Conservation (phyloP, 192 early-diverging fungal species). For the Ramicandelaber brevisporus region DNA sequence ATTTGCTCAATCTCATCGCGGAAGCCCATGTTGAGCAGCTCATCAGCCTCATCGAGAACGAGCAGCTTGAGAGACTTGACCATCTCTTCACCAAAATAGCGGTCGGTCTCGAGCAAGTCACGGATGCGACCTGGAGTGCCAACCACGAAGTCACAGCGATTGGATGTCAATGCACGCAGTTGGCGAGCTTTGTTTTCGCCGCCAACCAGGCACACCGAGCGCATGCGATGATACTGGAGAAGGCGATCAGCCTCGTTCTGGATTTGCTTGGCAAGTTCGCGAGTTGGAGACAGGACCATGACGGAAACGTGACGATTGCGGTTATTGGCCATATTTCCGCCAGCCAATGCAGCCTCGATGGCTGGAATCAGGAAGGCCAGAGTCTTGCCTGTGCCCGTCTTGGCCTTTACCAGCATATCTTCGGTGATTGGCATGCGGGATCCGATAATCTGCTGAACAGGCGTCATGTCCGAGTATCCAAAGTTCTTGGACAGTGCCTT, state of each 20-base stretch:
- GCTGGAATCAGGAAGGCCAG: slow-evolving; percentile 83
- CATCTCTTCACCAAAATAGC: slow-evolving; percentile 18
- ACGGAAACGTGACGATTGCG: slow-evolving; percentile 22
- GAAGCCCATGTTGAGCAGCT: slow-evolving; percentile 87
- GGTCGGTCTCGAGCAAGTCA: slow-evolving; percentile 31
- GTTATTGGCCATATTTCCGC: too few relatives aligned
- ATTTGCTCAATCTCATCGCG: slow-evolving; percentile 60
- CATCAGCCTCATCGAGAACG: slow-evolving; percentile 88
- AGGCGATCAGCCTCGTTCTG: slow-evolving; percentile 46
- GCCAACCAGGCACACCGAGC: slow-evolving; percentile 50
- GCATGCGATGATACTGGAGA: slow-evolving; percentile 21
- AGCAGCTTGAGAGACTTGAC: slow-evolving; percentile 23
- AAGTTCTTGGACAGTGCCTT: too few relatives aligned
- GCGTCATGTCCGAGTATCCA: too few relatives aligned
- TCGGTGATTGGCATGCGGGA: slow-evolving; percentile 30
- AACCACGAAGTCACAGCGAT: slow-evolving; percentile 62
- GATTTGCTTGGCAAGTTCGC: slow-evolving; percentile 76
- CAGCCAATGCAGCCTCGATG: slow-evolving; percentile 30
- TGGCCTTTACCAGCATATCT: slow-evolving; percentile 84
- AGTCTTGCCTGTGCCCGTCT: slow-evolving; percentile 96
- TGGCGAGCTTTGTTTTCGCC: slow-evolving; percentile 38
- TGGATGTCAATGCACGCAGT: slow-evolving; percentile 14
- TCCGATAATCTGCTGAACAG: slow-evolving; percentile 71
- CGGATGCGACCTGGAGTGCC: slow-evolving; percentile 87
- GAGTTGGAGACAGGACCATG: slow-evolving; percentile 67